Percentiles rank a stretch among this genome's conserved stretches.
Evolutionary conservation across 2,329 filamentous ascomycete genomes (phyloP).

Genomic region (Penicillium sp.): DNA sequence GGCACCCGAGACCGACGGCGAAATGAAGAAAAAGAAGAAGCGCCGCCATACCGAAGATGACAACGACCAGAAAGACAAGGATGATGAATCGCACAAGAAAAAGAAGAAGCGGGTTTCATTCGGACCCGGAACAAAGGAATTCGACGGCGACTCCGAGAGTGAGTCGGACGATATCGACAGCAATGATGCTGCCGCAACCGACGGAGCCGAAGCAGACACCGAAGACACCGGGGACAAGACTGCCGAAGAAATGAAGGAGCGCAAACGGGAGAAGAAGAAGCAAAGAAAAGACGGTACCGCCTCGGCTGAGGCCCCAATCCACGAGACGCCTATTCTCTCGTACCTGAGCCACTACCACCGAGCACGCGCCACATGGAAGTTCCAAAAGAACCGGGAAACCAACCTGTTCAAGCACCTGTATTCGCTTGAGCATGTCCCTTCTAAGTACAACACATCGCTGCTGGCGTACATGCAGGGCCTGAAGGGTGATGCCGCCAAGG

Average conservation of each 20-base stretch:
- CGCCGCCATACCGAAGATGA: slow-evolving; percentile 23
- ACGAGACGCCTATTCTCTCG: slow-evolving; percentile 60
- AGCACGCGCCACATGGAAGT: slow-evolving; percentile 77
- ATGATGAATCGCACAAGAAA: slow-evolving; percentile 18
- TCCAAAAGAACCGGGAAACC: slow-evolving; percentile 91
- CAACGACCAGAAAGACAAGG: slow-evolving; percentile 15
- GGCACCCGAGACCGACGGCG: slow-evolving; percentile 20
- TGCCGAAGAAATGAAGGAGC: slow-evolving; percentile 33
- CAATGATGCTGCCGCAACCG: slow-evolving; percentile 10
- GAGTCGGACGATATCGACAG: slow-evolving; percentile 7
- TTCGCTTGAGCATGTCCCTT: slow-evolving; percentile 68
- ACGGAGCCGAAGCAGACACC: slow-evolving; percentile 18
- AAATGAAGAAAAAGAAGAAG: slow-evolving; percentile 24
- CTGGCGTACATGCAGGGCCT: slow-evolving; percentile 77
- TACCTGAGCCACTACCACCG: slow-evolving; percentile 77
- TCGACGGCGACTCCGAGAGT: slow-evolving; percentile 48
- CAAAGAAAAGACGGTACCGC: slow-evolving; percentile 21
- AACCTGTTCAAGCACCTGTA: slow-evolving; percentile 81
- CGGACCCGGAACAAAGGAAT: slow-evolving; percentile 60
- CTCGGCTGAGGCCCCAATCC: slow-evolving; percentile 20
- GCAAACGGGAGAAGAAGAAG: slow-evolving; percentile 32
- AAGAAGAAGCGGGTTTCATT: slow-evolving; percentile 63
- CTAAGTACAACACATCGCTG: slow-evolving; percentile 67
- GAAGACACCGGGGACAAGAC: slow-evolving; percentile 23
- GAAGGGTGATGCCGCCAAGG: slow-evolving; percentile 69